Evolutionary conservation across 768 basidiomycete species (phyloP), one percentile per base, ranked within the genome.

Genomic region (Pulveroboletus sp.): DNA sequence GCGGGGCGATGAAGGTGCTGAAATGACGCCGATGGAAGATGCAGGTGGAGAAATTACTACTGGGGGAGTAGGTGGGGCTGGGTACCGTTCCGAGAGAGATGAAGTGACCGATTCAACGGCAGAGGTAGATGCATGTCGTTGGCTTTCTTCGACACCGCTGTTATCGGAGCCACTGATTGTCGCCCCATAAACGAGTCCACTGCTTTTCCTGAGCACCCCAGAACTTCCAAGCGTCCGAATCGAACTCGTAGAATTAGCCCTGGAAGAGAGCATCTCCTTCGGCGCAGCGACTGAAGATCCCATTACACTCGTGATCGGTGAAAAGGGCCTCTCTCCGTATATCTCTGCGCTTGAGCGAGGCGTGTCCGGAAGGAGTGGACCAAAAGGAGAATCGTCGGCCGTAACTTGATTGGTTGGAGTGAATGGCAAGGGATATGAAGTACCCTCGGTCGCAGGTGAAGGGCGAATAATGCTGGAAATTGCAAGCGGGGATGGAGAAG

Each of bases 81-180:
- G 67, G 44, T 67, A 67, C 12, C 66, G 61, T 36, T 67, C 63
- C 7, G 66, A 67, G 8, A 67, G 58, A 15, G 66, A 67, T 2
- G 58, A 57, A n/a, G 67, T 33, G 28, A 53, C 8, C 1, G 58
- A 59, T 14, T 0, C 51, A 27, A 51, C 43, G 35, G 41, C 26
- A n/a, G 60, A 24, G 0, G 35, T 18, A 12, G 50, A 45, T 15
- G 41, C 35, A 14, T 15, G 35, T 10, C 44, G 45, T 15, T 50
- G 24, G 14, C 36, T 14, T 15, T 52, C 52, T 17, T 47, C 43
- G 18, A 45, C 38, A 18, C 41, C 21, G 5, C 10, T 33, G 32
- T 45, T 46, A 14, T 57, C 55, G 6, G 44, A 45, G 9, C 3
- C 31, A 33, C 14, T 31, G 8, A 18, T 12, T 0, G 39, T 15